Conservation (phyloP, 495 filamentous ascomycete species). For the Penicillium egyptiacum region DNA sequence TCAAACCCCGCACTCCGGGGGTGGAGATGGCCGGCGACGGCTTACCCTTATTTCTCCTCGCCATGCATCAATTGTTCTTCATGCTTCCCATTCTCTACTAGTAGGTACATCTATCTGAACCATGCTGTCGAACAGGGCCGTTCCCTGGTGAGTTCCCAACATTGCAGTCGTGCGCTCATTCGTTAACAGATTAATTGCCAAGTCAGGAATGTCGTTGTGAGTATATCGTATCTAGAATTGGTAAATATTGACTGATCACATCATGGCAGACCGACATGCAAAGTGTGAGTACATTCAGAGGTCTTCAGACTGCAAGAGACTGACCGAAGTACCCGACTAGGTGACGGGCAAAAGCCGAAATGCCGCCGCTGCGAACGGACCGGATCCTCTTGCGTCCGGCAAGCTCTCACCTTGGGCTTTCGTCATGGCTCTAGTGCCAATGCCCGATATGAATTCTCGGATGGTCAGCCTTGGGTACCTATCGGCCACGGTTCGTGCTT, state of each 20-base stretch:
- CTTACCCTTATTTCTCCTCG: conserved; percentile 12
- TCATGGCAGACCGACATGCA: conserved; percentile 17
- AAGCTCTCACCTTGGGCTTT: conserved; percentile 16
- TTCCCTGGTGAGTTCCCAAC: conserved; percentile 24
- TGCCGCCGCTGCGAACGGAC: conserved; percentile 22
- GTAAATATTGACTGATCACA: conserved; percentile 3
- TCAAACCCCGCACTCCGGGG: conserved; percentile 17
- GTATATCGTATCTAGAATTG: conserved; percentile 2
- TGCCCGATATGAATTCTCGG: conserved; percentile 24
- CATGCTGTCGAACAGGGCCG: conserved; percentile 21
- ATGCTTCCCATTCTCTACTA: conserved; percentile 7
- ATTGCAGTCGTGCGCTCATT: conserved; percentile 5
- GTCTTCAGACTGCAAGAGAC: neutral
- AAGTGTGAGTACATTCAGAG: conserved; percentile 18
- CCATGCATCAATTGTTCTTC: conserved; percentile 2
- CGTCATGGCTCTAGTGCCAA: conserved; percentile 28
- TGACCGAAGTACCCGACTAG: conserved; percentile 7
- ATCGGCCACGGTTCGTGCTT: conserved; percentile 16
- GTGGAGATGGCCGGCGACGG: conserved; percentile 23
- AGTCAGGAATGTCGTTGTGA: conserved; percentile 25
- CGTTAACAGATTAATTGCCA: conserved; percentile 9
- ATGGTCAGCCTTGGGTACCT: conserved; percentile 26
- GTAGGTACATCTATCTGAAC: neutral
- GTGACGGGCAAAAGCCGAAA: conserved; percentile 23
- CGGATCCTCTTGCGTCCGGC: conserved; percentile 23